Base-by-base conservation (phyloP, 495 filamentous ascomycete genomes). In the Penicillium robsamsonii region DNA sequence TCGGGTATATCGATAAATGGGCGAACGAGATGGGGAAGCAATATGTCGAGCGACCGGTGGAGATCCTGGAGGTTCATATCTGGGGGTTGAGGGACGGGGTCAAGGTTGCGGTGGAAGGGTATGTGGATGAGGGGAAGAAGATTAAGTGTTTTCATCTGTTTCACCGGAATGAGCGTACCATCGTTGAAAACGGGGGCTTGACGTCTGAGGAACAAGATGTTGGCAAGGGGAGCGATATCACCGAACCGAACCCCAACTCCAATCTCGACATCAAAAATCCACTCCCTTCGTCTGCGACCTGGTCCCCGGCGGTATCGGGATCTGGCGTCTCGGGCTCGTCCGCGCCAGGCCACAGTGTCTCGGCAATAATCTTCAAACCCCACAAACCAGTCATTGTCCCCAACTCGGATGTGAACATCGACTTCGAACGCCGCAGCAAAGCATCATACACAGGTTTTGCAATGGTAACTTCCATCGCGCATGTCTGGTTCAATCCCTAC, bases 401-500 rank as follows among this genome's bases (percentile, higher is more conserved):
- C 2, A 88, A 84, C 37, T 89, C 84, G 56, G 94, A 98, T 65
- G 78, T 97, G 59, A 96, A 96, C 69, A 90, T 98, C 61, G 86
- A 89, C 59, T 82, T 97, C 46, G 91, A 96, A 67, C 81, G 89
- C 15, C 84, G 89, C 46, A 90, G 87, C 50, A 90, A 88, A 64
- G 84, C 84, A 15, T 82, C 83, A 1, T 87, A 90, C 70, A 78
- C 74, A 0, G 89, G 88, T 5, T 83, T 89, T 59, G 89, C 90
- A 5, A 88, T 97, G 85, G 91, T 96, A 9, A 97, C 92, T 5
- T 85, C 91, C 0, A 86, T 97, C 35, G 91, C 92, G 1, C 92
- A 97, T 56, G 88, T 96, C 30, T 98, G 94, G 94, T 96, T 96
- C 74, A 98, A 98, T 64, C 74, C 87, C 3, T 97, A 86, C 73